Conservation (phyloP, 768 basidiomycete species). For the Termitomyces sp. region DNA sequence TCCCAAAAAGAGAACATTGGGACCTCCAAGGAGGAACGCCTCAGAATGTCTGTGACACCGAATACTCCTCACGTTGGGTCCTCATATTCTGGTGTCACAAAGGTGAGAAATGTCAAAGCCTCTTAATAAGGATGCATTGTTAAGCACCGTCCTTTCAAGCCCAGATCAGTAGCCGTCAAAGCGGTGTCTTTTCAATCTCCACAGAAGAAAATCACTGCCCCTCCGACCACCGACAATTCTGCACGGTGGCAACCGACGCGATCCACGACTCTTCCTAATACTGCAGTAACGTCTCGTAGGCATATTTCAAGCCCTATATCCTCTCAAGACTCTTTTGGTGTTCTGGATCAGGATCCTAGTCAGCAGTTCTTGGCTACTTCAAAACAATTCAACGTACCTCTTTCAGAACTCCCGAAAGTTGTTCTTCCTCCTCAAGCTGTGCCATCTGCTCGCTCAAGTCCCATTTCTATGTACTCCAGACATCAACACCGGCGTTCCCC, state of each 20-base stretch:
- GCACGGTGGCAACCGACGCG: background rate
- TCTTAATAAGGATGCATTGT: slow-evolving; percentile 15
- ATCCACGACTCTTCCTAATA: background rate
- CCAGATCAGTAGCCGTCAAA: slow-evolving; percentile 24
- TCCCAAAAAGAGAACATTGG: slow-evolving; percentile 54
- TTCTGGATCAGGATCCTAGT: slow-evolving; percentile 43
- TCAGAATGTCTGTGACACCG: background rate
- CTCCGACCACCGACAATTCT: background rate
- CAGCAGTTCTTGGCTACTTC: slow-evolving; percentile 40
- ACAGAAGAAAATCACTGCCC: slow-evolving; percentile 11
- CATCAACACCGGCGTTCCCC: slow-evolving; percentile 5
- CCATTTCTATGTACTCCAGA: slow-evolving; percentile 1
- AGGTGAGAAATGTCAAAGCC: slow-evolving; percentile 16
- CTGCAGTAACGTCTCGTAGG: background rate
- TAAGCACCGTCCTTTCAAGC: slow-evolving; percentile 14
- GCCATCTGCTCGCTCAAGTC: background rate
- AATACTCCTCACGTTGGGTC: slow-evolving; percentile 23
- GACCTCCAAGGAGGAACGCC: slow-evolving; percentile 2
- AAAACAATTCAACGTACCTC: slow-evolving; percentile 52
- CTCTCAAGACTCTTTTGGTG: slow-evolving; percentile 64
- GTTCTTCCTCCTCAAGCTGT: background rate
- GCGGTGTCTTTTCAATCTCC: slow-evolving; percentile 31
- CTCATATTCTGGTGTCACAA: slow-evolving; percentile 20
- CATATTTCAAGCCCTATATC: slow-evolving; percentile 17
- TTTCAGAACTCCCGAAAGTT: slow-evolving; percentile 45